Conservation (phyloP, 225 moss, liverwort and hornwort genomes). For the Physcomitrium patens region DNA sequence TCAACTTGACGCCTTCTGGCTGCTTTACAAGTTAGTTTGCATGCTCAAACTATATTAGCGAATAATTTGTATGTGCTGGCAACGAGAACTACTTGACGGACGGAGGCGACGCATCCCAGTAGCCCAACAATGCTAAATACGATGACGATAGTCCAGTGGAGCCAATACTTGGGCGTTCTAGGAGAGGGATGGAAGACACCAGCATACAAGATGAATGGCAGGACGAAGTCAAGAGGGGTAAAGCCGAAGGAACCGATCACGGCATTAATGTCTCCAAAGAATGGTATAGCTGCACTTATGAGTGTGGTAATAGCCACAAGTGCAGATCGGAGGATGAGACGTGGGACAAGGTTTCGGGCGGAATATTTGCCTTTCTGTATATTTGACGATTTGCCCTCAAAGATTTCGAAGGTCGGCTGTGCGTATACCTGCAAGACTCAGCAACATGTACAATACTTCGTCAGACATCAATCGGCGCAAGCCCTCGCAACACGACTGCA, state of each 20-base stretch:
- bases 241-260: slow-evolving; percentile 45
- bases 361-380: slow-evolving; percentile 26
- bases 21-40: no score
- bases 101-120: slow-evolving; percentile 32
- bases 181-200: slow-evolving; percentile 15
- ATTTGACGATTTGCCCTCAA: slow-evolving; percentile 31
- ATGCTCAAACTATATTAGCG: slow-evolving; percentile 28
- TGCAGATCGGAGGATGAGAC: slow-evolving; percentile 21
- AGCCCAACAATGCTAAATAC: slow-evolving; percentile 24
- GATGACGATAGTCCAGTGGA: slow-evolving; percentile 17
- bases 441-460: not conserved
- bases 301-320: slow-evolving; percentile 32
- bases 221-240: slow-evolving; percentile 39
- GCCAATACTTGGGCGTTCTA: slow-evolving; percentile 12
- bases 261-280: slow-evolving; percentile 35
- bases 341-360: slow-evolving; percentile 17
- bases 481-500: no score
- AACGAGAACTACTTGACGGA: slow-evolving; percentile 32
- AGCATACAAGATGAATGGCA: slow-evolving; percentile 27
- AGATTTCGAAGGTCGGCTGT: slow-evolving; percentile 43
- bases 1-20: no score
- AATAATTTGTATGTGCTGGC: slow-evolving; percentile 40
- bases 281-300: slow-evolving; percentile 15
- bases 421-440: slow-evolving; percentile 34
- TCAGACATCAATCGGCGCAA: no score